Evolutionary conservation across 2,329 filamentous ascomycete species (phyloP).

Genomic region (Camillea tinctor): DNA sequence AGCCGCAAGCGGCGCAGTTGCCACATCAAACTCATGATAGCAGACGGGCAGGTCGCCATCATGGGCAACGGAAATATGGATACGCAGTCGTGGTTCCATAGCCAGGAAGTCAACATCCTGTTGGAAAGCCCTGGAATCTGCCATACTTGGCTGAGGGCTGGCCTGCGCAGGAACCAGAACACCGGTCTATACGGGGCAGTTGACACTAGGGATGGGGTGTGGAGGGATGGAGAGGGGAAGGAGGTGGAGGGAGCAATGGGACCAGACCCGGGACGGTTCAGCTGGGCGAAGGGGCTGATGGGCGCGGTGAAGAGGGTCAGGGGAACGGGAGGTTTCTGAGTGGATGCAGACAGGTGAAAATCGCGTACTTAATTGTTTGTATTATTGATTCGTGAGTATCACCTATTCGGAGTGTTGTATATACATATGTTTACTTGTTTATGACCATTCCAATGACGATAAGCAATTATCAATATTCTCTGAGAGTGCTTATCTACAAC

Average conservation of each 20-base stretch:
- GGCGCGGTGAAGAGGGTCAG: slow-evolving; percentile 29
- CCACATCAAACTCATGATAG: slow-evolving; percentile 76
- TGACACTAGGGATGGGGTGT: slow-evolving; percentile 55
- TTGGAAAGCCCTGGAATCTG: slow-evolving; percentile 65
- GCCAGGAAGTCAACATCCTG: slow-evolving; percentile 75
- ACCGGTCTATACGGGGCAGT: slow-evolving; percentile 58
- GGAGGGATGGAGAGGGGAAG: slow-evolving; percentile 53
- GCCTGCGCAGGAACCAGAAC: slow-evolving; percentile 64
- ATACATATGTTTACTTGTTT: too few relatives aligned
- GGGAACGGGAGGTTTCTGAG: slow-evolving; percentile 30
- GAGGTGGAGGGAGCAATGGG: slow-evolving; percentile 45
- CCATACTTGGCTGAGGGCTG: slow-evolving; percentile 56
- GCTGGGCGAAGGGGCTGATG: slow-evolving; percentile 27
- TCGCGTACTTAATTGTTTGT: too few relatives aligned
- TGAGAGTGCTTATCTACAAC: too few relatives aligned
- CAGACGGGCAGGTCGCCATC: slow-evolving; percentile 66
- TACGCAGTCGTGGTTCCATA: slow-evolving; percentile 77
- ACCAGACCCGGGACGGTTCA: slow-evolving; percentile 47
- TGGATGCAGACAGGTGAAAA: too few relatives aligned
- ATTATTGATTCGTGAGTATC: too few relatives aligned
- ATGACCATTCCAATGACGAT: too few relatives aligned
- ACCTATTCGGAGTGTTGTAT: too few relatives aligned
- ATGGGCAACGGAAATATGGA: slow-evolving; percentile 79
- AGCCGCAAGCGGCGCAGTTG: slow-evolving; percentile 65
- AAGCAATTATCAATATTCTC: too few relatives aligned